Conservation (phyloP, 2,329 filamentous ascomycete species). For the Beauveria varroae region DNA sequence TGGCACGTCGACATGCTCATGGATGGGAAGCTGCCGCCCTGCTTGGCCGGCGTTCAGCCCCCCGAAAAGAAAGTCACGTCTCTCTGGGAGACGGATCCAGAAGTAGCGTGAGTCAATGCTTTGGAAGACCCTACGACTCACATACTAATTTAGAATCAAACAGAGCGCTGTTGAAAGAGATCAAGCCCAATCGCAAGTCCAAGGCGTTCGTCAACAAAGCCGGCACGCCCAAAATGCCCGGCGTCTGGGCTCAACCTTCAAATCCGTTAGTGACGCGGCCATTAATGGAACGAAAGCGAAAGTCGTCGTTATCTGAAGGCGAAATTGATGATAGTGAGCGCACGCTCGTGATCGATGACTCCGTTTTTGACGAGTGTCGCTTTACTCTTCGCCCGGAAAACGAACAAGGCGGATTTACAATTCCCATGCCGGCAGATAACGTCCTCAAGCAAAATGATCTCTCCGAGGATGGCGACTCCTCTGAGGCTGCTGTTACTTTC, state of each 20-base stretch:
- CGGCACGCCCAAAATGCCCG: not conserved
- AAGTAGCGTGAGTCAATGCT: not conserved
- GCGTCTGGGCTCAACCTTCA: no score
- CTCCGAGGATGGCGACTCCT: not conserved
- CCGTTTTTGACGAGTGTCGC: not conserved
- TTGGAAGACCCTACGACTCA: not conserved
- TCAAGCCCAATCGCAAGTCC: not conserved
- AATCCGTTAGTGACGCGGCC: no score
- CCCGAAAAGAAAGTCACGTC: not conserved
- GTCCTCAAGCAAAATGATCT: not conserved
- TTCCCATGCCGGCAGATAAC: not conserved
- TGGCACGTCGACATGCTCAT: slow-evolving; percentile 9
- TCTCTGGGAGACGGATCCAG: not conserved
- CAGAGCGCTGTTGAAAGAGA: not conserved
- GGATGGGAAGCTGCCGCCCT: slow-evolving; percentile 1
- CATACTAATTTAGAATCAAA: not conserved
- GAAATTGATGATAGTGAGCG: not conserved
- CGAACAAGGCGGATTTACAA: not conserved
- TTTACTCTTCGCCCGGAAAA: not conserved
- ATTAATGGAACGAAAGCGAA: not conserved
- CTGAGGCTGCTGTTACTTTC: not conserved
- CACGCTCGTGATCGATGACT: no score
- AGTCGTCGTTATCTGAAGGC: not conserved
- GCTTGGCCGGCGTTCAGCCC: not conserved
- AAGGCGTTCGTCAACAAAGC: not conserved